Conservation (phyloP, 495 filamentous ascomycete genomes). For the Parathielavia appendiculata region DNA sequence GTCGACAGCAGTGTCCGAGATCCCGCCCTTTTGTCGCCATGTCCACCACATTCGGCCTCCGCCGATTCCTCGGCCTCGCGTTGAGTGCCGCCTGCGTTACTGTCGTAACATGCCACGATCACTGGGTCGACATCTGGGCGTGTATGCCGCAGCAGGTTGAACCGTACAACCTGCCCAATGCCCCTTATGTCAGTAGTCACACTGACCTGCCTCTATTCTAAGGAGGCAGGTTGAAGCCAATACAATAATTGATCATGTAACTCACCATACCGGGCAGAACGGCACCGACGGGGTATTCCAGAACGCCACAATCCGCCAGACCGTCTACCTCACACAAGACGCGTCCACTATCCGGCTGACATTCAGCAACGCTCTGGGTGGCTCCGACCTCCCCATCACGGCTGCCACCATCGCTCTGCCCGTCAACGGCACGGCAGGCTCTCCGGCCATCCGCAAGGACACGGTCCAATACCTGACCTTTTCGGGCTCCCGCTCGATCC, state of each 20-base stretch:
- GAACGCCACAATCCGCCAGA: slow-evolving; percentile 59
- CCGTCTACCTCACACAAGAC: slow-evolving; percentile 49
- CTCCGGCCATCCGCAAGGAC: slow-evolving; percentile 36
- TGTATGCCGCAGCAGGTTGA: slow-evolving; percentile 57
- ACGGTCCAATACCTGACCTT: slow-evolving; percentile 49
- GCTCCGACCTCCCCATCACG: slow-evolving; percentile 50
- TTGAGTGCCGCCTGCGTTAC: slow-evolving; percentile 14
- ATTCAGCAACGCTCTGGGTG: slow-evolving; percentile 58
- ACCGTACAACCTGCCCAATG: slow-evolving; percentile 47
- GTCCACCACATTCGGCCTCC: slow-evolving; percentile 14
- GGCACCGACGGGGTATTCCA: slow-evolving; percentile 25
- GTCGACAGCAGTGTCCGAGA: slow-evolving; percentile 1
- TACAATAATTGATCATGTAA: neutral
- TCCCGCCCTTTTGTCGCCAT: slow-evolving; percentile 2
- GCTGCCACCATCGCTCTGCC: slow-evolving; percentile 52
- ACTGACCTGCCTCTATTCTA: neutral
- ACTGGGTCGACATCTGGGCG: slow-evolving; percentile 56
- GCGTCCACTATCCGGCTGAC: slow-evolving; percentile 48
- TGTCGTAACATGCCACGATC: slow-evolving; percentile 24
- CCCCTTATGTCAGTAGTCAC: slow-evolving; percentile 47
- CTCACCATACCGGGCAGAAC: slow-evolving; percentile 22
- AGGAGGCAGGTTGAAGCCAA: slow-evolving; percentile 1
- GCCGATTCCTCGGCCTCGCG: slow-evolving; percentile 20
- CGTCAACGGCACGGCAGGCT: slow-evolving; percentile 39
- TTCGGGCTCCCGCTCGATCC: slow-evolving; percentile 35